Evolutionary conservation across 2,329 filamentous ascomycete genomes (phyloP).

Genomic region (Alternaria solani): DNA sequence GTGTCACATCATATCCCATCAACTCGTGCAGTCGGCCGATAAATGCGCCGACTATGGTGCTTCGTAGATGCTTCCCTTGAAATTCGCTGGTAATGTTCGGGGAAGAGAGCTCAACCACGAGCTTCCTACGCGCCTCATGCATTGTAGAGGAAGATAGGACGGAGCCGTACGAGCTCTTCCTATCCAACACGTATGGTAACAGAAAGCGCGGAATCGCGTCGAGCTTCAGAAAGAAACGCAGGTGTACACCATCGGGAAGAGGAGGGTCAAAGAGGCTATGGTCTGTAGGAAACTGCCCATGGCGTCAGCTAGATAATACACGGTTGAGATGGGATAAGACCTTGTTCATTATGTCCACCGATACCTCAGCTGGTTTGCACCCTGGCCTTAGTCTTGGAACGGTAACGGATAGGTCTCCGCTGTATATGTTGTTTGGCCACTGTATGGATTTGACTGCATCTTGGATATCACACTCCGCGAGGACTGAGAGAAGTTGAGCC

Average conservation of each 20-base stretch:
- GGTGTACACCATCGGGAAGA: conserved; percentile 65
- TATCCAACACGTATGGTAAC: conserved; percentile 64
- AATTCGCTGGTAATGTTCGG: conserved; percentile 79
- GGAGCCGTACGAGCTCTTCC: background rate
- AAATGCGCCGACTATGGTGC: conserved; percentile 71
- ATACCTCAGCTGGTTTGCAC: conserved; percentile 26
- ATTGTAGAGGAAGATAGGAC: conserved; percentile 22
- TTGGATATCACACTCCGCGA: conserved; percentile 24
- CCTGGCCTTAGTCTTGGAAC: conserved; percentile 40
- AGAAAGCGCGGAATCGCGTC: conserved; percentile 65
- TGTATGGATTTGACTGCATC: conserved; percentile 37
- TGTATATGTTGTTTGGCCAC: conserved; percentile 41
- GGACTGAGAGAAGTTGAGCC: conserved; percentile 25
- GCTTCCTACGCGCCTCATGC: conserved; percentile 61
- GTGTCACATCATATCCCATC: conserved; percentile 68
- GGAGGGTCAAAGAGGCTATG: conserved; percentile 72
- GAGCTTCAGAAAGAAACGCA: conserved; percentile 73
- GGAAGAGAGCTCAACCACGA: conserved; percentile 76
- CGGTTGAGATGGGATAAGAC: conserved; percentile 10
- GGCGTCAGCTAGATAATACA: background rate
- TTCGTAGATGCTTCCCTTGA: conserved; percentile 70
- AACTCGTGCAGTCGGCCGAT: conserved; percentile 66
- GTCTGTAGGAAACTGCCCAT: conserved; percentile 67
- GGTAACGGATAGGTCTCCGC: conserved; percentile 39
- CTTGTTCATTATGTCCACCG: conserved; percentile 34